Conservation (phyloP, 768 basidiomycete species). For the Suillus luteus region DNA sequence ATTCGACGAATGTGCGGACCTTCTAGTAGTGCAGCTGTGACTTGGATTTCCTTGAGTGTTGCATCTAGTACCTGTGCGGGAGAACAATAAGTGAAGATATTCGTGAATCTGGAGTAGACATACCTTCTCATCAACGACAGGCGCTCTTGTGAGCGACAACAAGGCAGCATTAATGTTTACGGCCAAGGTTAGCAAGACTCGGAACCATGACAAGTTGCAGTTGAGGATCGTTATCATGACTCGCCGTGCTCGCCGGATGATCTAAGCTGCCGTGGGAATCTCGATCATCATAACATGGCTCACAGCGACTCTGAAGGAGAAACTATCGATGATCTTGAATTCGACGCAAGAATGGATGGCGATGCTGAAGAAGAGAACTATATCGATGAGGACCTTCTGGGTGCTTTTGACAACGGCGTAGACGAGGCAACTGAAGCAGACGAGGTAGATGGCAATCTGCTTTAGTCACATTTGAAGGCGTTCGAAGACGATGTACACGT, state of each 20-base stretch:
- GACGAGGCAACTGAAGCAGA: constrained; percentile 75
- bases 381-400: constrained; percentile 62
- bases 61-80: constrained; percentile 81
- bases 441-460: constrained; percentile 51
- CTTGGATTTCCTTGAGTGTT: constrained; percentile 92
- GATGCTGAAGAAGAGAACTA: constrained; percentile 52
- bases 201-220: constrained; percentile 64
- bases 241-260: constrained; percentile 11
- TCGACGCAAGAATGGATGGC: constrained; percentile 44
- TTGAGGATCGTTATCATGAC: constrained; percentile 14
- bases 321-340: constrained; percentile 58
- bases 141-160: constrained; percentile 81
- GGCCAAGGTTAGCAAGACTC: constrained; percentile 82
- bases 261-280: constrained; percentile 32
- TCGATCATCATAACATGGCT: constrained; percentile 40
- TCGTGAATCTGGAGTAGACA: constrained; percentile 18
- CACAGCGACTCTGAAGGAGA: constrained; percentile 68
- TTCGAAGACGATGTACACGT: constrained; percentile 68
- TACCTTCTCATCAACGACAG: constrained; percentile 92
- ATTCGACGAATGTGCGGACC: constrained; percentile 43
- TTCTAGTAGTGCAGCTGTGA: constrained; percentile 91
- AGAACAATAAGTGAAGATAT: constrained; percentile 16
- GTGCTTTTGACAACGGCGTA: constrained; percentile 54
- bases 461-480: constrained; percentile 23
- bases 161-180: constrained; percentile 90